Percentiles rank a stretch among this genome's conserved stretches.
Evolutionary conservation across 768 basidiomycete species (phyloP).

Genomic region (Phaeotremella skinneri): DNA sequence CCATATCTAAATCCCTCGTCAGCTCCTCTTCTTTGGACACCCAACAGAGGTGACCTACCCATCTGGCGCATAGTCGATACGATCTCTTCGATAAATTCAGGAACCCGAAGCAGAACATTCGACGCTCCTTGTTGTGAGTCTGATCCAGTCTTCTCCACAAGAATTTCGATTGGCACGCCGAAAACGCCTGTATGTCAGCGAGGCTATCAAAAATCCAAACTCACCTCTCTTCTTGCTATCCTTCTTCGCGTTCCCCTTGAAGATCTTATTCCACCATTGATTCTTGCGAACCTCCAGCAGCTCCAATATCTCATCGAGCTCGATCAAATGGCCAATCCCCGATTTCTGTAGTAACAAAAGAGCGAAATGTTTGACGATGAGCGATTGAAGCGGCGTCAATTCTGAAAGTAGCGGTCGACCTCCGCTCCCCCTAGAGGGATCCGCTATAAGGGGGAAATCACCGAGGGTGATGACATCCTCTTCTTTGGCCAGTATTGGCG

Average conservation of each 20-base stretch:
- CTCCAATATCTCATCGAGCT: constrained; percentile 89
- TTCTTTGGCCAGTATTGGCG: constrained; percentile 39
- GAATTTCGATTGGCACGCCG: constrained; percentile 82
- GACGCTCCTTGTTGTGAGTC: constrained; percentile 88
- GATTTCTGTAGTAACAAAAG: constrained; percentile 75
- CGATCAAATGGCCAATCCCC: constrained; percentile 63
- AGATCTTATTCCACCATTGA: constrained; percentile 92
- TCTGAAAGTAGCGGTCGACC: constrained; percentile 81
- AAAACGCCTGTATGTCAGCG: constrained; percentile 68
- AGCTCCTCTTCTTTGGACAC: constrained; percentile 1
- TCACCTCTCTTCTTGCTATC: constrained; percentile 65
- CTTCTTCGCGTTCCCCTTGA: constrained; percentile 85
- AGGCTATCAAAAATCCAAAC: constrained; percentile 30
- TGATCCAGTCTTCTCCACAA: constrained; percentile 92
- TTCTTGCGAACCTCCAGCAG: constrained; percentile 88
- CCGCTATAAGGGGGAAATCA: constrained; percentile 89
- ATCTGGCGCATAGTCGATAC: constrained; percentile 98
- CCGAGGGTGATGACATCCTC: constrained; percentile 89
- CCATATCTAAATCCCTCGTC: constrained; percentile 97
- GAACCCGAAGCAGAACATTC: constrained; percentile 76
- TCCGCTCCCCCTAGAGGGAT: constrained; percentile 62
- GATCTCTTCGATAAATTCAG: constrained; percentile 97
- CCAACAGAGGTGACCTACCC: constrained; percentile 61
- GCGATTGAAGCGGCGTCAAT: constrained; percentile 75
- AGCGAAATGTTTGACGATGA: constrained; percentile 88